Evolutionary conservation across 768 basidiomycete genomes (phyloP).

Genomic region (Boletus subcaerulescens): DNA sequence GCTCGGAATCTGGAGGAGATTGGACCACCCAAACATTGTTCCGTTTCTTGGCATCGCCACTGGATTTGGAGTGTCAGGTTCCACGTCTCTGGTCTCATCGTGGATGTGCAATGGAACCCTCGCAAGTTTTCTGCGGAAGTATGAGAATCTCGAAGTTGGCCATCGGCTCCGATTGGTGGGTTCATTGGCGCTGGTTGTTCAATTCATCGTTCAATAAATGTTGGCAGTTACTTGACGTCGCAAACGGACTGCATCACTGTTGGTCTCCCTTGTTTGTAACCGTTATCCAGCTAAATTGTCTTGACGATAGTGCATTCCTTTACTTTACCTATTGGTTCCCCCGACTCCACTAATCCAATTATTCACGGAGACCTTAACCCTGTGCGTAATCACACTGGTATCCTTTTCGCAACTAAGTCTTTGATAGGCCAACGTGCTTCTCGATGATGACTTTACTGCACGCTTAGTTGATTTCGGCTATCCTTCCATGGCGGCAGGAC

Average conservation of each 20-base stretch:
- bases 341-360: not conserved
- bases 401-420: not conserved
- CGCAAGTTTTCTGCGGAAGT: not conserved
- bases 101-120: not conserved
- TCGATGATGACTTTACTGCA: not conserved
- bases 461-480: not conserved
- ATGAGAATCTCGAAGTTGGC: not conserved
- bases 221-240: not conserved
- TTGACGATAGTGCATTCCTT: not conserved
- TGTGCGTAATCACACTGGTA: not conserved
- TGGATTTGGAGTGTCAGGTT: not conserved
- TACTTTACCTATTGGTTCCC: not conserved
- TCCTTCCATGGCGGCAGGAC: not conserved
- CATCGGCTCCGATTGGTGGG: not conserved
- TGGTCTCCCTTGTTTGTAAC: not conserved
- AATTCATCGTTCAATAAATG: not conserved
- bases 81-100: not conserved
- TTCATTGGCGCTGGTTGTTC: not conserved
- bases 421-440: not conserved
- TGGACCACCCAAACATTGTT: not conserved
- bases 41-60: not conserved
- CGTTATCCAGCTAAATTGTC: not conserved
- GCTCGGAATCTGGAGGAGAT: conserved; percentile 3
- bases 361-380: not conserved
- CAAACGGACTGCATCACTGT: not conserved